These are phyloP conservation scores for Entomortierella lignicola DNA, from an alignment of 192 early-diverging fungal species.

Conservation along the genomic window DNA sequence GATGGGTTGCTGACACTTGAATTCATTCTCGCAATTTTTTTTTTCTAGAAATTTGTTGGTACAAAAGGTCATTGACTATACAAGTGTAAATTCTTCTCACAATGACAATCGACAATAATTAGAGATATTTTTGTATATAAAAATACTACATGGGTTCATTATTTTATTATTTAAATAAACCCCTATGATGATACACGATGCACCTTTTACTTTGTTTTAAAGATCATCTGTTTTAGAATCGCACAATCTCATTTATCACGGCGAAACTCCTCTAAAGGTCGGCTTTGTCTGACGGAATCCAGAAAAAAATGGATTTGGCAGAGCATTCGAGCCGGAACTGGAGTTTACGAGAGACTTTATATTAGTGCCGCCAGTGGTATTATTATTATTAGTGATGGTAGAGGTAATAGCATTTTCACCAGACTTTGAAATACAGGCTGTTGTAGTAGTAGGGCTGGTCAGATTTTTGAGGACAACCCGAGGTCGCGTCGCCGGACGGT, in stretches of 20 bases:
- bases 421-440: background rate
- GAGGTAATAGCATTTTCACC: background rate
- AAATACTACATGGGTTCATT: background rate
- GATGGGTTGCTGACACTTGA: too few species aligned
- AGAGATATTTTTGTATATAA: too few species aligned
- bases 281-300: slow-evolving; percentile 23
- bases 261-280: background rate
- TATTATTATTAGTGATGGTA: background rate
- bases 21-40: too few species aligned
- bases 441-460: background rate
- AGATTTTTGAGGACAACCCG: background rate
- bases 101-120: background rate
- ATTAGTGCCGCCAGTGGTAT: background rate
- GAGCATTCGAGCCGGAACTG: background rate
- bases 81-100: background rate
- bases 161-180: background rate
- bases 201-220: background rate
- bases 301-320: slow-evolving; percentile 16
- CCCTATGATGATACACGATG: background rate
- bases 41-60: slow-evolving; percentile 20
- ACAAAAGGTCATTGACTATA: slow-evolving; percentile 27
- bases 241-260: background rate
- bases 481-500: background rate
- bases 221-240: background rate
- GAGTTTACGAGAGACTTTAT: background rate